Conservation (phyloP, 2,329 filamentous ascomycete species). For the Aspergillus novoparasiticus region DNA sequence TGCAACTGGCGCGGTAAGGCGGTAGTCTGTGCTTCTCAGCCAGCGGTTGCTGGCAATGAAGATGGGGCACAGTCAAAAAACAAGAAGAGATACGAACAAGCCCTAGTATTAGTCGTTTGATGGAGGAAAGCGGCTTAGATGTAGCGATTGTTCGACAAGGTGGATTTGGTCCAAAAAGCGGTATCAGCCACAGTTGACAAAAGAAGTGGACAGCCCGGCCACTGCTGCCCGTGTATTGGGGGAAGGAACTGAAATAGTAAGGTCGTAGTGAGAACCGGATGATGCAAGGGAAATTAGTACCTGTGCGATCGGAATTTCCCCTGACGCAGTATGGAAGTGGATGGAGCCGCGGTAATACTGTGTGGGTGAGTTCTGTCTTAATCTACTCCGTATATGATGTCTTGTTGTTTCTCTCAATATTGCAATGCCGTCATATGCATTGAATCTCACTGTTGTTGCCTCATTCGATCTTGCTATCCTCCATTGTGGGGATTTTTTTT, state of each 20-base stretch:
- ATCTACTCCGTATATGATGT: constrained; percentile 3
- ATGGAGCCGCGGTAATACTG: constrained; percentile 12
- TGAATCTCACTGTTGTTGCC: constrained; percentile 1
- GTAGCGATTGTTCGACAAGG: not conserved
- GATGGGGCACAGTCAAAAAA: constrained; percentile 3
- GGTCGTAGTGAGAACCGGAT: constrained; percentile 8
- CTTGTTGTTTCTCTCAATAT: constrained; percentile 3
- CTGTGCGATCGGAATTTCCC: constrained; percentile 15
- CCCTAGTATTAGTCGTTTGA: constrained; percentile 1
- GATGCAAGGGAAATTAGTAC: constrained; percentile 20
- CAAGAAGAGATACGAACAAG: constrained; percentile 2
- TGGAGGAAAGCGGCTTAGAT: not conserved
- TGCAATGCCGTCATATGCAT: constrained; percentile 8
- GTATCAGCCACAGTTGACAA: constrained; percentile 21
- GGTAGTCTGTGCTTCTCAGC: constrained; percentile 23
- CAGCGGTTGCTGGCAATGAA: constrained; percentile 22
- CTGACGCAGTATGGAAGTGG: constrained; percentile 13
- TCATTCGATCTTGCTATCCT: not conserved
- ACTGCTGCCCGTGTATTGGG: constrained; percentile 9
- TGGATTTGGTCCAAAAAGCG: constrained; percentile 11
- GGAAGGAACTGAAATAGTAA: not conserved
- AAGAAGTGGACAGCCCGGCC: constrained; percentile 11
- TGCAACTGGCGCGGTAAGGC: constrained; percentile 29
- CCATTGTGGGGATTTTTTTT: not conserved
- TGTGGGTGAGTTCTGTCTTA: constrained; percentile 6